A percentile compares a stretch with the other conserved stretches of the same genome.
These are phyloP conservation scores for Lentithecium fluviatile DNA, from an alignment of 495 filamentous ascomycete genomes.

Conservation along the genomic window DNA sequence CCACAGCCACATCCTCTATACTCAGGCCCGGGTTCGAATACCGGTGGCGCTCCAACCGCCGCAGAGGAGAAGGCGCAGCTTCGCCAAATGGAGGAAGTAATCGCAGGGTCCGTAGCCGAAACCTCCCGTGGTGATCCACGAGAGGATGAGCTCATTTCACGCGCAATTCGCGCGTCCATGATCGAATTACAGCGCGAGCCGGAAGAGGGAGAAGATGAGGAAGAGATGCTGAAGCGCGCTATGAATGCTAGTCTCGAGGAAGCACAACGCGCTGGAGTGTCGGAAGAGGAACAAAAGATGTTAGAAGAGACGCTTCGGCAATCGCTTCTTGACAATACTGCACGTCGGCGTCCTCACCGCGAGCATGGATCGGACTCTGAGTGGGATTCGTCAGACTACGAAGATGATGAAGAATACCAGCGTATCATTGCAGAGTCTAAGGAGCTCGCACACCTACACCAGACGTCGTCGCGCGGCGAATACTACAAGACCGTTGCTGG, in stretches of 20 bases:
- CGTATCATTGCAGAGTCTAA: conserved; percentile 42
- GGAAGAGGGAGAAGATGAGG: conserved; percentile 36
- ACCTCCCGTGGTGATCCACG: conserved; percentile 64
- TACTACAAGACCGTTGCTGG: conserved; percentile 2
- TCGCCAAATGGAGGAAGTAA: conserved; percentile 66
- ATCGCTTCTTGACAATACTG: conserved; percentile 52
- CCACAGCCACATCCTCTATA: conserved; percentile 4
- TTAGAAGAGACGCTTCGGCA: conserved; percentile 59
- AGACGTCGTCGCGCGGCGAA: background rate
- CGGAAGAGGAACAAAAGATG: conserved; percentile 53
- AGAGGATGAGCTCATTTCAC: conserved; percentile 68
- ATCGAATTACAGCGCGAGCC: conserved; percentile 53
- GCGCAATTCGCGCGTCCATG: conserved; percentile 67
- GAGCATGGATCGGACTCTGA: conserved; percentile 28
- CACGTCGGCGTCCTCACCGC: conserved; percentile 9
- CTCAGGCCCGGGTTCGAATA: background rate
- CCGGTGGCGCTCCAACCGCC: background rate
- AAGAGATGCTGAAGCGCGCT: conserved; percentile 39
- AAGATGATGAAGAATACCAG: conserved; percentile 48
- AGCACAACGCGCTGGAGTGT: conserved; percentile 25
- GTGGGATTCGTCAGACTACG: conserved; percentile 40
- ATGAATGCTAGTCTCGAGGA: conserved; percentile 39
- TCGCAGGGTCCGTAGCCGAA: conserved; percentile 62
- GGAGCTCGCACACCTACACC: conserved; percentile 32
- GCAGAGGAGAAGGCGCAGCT: conserved; percentile 41